Evolutionary conservation across 2,329 filamentous ascomycete genomes (phyloP), one percentile per base, ranked within the genome.

Genomic region (Pseudocercospora vitis): DNA sequence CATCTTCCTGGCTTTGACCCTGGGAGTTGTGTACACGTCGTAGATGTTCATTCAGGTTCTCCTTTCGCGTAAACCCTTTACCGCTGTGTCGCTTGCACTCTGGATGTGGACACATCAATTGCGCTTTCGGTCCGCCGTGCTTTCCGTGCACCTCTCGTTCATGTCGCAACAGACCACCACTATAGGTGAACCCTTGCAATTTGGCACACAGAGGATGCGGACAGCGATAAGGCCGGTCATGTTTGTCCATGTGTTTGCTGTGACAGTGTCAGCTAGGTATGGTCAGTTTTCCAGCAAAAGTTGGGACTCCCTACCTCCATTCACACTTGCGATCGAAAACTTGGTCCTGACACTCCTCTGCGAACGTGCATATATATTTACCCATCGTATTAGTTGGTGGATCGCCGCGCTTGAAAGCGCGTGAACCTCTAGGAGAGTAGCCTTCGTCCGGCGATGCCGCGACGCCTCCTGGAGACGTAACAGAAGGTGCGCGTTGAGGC

Each of bases 191-290:
- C 1, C 92, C 92, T 48, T 89, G 88, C 0, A 96, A 81, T 66
- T 96, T 96, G 66, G 92, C 89, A 72, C 92, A 96, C 31, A 87
- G 88, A n/a, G 83, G 80, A 37, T 87, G 85, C 18, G 77, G 79
- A 71, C 92, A 97, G 65, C 91, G 88, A 69, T 96, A 97, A 1
- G 92, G 92, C 9, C 92, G 82, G 63, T 96, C 91, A 70, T 97
- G 92, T 71, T 96, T 96, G 74, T 97, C 92, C 91, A 96, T 96
- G 70, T 97, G 92, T 75, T 97, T 96, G 69, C 90, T 95, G 61
- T 56, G 48, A 55, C 52, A 40, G 50, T 7, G 59, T 67, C 52
- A 67, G 61, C 49, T 59, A 51, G 48, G 23, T 14, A 8, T 12
- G 14, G n/a, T 11, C 8, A n/a, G n/a, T 12, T 28, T 33, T 16